These are phyloP conservation scores for Spinacia oleracea DNA, from an alignment of 179 eudicot species.

Conservation along the genomic window DNA sequence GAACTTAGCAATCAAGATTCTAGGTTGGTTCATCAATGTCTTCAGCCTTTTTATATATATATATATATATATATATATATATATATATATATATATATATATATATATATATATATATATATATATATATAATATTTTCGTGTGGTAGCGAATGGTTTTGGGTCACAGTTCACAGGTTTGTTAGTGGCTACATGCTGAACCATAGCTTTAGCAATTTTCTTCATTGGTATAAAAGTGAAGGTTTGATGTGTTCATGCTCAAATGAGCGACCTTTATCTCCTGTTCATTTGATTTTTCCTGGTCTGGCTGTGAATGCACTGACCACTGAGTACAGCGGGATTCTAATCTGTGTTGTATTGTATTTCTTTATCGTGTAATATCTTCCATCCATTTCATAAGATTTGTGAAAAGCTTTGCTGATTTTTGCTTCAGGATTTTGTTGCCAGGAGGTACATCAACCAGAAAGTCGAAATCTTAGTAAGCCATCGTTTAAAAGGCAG, in stretches of 20 bases:
- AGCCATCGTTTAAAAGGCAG: conserved; percentile 23
- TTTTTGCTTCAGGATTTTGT: conserved; percentile 56
- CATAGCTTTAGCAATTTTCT: not conserved
- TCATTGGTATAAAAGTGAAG: not conserved
- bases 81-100: too few species aligned
- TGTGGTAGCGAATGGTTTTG: not conserved
- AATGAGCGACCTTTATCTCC: not conserved
- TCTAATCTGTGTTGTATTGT: not conserved
- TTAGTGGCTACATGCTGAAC: not conserved
- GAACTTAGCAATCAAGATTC: not conserved
- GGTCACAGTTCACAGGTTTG: not conserved
- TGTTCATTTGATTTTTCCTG: not conserved
- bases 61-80: too few species aligned
- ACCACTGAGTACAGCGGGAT: not conserved
- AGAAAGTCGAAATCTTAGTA: conserved; percentile 79
- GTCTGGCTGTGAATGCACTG: not conserved
- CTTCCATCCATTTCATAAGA: not conserved
- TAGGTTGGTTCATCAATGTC: not conserved
- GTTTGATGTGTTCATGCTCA: not conserved
- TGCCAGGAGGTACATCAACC: conserved; percentile 67
- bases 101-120: too few species aligned
- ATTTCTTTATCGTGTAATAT: not conserved
- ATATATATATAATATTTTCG: too few species aligned
- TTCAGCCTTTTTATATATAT: not conserved
- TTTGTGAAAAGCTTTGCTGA: not conserved